phyloP scores from a whole-genome alignment of 352 stramenopile genomes.

The Globisporangium camurandrum region DNA sequence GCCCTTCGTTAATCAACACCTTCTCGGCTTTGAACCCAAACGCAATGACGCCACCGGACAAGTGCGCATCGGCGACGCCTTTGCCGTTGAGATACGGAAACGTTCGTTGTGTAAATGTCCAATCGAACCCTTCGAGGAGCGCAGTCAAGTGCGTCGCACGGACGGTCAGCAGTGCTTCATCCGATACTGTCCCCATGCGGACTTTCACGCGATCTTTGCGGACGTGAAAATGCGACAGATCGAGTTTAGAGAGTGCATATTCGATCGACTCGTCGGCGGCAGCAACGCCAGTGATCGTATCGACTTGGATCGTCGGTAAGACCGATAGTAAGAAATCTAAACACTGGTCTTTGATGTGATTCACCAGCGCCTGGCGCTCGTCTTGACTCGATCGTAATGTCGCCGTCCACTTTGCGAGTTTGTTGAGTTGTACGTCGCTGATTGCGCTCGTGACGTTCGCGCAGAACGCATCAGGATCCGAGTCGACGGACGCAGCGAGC shows the following conservation, averaged over 20 bases:
- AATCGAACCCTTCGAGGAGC: conserved; percentile 76
- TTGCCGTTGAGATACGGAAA: conserved; percentile 84
- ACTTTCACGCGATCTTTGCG: conserved; percentile 83
- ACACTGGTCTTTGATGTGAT: conserved; percentile 78
- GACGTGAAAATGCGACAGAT: conserved; percentile 79
- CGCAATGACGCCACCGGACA: conserved; percentile 66
- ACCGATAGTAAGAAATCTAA: conserved; percentile 85
- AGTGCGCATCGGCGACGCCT: conserved; percentile 57
- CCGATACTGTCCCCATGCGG: conserved; percentile 66
- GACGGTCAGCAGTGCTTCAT: conserved; percentile 79
- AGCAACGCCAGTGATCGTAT: conserved; percentile 70
- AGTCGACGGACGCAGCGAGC: conserved; percentile 64
- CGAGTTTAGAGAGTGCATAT: conserved; percentile 72
- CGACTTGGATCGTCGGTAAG: conserved; percentile 73
- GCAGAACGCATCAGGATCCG: conserved; percentile 65
- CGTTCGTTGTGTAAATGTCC: conserved; percentile 81
- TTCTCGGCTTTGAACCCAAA: conserved; percentile 83
- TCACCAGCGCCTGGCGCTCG: conserved; percentile 71
- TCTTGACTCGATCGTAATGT: conserved; percentile 51
- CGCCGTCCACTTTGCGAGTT: conserved; percentile 55
- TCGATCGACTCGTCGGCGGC: conserved; percentile 71
- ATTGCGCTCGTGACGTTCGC: conserved; percentile 68
- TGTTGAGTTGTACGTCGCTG: conserved; percentile 56
- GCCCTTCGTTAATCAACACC: conserved; percentile 40
- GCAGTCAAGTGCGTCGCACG: conserved; percentile 67